phyloP scores from a whole-genome alignment of 2,329 filamentous ascomycete genomes.

The Scedosporium aurantiacum region DNA sequence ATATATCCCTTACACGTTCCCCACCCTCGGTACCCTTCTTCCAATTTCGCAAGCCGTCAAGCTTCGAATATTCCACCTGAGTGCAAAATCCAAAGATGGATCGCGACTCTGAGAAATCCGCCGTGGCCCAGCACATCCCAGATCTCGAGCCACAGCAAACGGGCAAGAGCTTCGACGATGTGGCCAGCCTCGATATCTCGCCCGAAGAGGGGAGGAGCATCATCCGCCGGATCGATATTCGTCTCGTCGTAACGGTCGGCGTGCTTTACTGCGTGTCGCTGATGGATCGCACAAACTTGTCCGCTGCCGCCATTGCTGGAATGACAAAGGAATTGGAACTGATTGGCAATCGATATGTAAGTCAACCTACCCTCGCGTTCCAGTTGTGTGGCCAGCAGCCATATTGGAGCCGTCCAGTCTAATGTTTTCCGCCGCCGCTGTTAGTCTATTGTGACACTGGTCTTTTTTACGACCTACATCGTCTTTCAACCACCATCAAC shows the following conservation, averaged over 20 bases:
- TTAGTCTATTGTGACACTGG: constrained; percentile 47
- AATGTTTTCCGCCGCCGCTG: background rate
- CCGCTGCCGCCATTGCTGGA: constrained; percentile 61
- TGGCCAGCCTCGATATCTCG: constrained; percentile 26
- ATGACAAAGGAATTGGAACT: constrained; percentile 38
- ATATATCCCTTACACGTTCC: background rate
- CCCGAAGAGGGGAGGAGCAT: constrained; percentile 55
- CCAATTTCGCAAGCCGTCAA: background rate
- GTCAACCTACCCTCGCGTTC: constrained; percentile 8
- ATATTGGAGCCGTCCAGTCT: background rate
- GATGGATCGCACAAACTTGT: constrained; percentile 71
- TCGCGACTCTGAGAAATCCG: background rate
- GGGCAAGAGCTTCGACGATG: background rate
- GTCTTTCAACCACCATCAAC: constrained; percentile 63
- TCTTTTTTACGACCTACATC: constrained; percentile 67
- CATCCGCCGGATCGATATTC: constrained; percentile 56
- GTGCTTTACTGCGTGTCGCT: constrained; percentile 63
- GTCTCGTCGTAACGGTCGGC: constrained; percentile 50
- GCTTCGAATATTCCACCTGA: background rate
- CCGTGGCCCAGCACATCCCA: background rate
- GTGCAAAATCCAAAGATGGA: background rate
- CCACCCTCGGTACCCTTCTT: background rate
- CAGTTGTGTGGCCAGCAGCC: background rate
- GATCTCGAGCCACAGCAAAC: background rate
- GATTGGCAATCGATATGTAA: constrained; percentile 33